Percentiles rank a stretch among this genome's conserved stretches.
Evolutionary conservation across 78 protist genomes (phyloP).

Genomic region (Salpingoeca rosetta): DNA sequence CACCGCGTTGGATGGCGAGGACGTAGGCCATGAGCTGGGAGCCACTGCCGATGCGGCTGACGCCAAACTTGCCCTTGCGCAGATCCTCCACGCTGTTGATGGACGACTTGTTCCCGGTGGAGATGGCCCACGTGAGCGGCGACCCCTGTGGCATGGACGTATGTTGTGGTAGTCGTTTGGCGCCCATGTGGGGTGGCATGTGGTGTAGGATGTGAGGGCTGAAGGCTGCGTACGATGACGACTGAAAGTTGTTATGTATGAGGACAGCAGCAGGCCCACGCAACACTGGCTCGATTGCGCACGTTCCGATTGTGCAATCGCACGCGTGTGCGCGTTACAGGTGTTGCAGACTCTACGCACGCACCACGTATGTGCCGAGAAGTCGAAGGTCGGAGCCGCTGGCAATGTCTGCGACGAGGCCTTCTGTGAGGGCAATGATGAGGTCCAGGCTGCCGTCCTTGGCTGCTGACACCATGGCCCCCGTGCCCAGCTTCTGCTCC

Average conservation of each 20-base stretch:
- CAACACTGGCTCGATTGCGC: not conserved
- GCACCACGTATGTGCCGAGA: not conserved
- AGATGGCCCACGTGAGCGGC: conserved; percentile 14
- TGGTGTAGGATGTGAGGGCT: not conserved
- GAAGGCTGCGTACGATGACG: not conserved
- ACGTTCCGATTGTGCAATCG: too few relatives aligned
- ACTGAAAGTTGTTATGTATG: not conserved
- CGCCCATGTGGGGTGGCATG: not conserved
- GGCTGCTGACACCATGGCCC: not conserved
- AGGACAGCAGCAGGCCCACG: not conserved
- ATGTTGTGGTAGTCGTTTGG: not conserved
- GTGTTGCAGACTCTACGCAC: too few relatives aligned
- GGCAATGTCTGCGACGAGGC: conserved; percentile 2
- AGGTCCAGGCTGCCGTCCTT: not conserved
- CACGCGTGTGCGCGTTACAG: too few relatives aligned
- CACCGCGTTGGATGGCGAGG: conserved; percentile 2
- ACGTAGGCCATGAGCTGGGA: conserved; percentile 15
- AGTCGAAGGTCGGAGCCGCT: not conserved
- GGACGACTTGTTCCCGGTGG: not conserved
- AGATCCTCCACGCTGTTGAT: conserved; percentile 2
- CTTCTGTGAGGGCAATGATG: conserved; percentile 16
- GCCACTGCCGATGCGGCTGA: conserved; percentile 9
- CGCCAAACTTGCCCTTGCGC: not conserved
- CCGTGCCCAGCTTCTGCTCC: not conserved
- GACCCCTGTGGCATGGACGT: not conserved